These are phyloP conservation scores for Pontederia paniculata DNA, from an alignment of 176 grass and related monocot genomes.

Conservation along the genomic window DNA sequence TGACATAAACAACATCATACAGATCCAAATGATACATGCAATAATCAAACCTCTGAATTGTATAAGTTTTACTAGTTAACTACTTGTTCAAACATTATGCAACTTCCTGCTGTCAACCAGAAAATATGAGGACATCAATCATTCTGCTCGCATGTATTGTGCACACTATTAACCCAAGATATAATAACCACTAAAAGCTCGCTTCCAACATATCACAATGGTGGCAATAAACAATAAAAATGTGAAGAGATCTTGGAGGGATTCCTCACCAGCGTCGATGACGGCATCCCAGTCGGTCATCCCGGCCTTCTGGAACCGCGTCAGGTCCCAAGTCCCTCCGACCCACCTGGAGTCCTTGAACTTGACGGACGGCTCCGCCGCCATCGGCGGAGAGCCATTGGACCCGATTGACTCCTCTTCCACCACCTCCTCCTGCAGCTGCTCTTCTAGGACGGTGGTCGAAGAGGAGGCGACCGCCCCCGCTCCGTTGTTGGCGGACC, in stretches of 20 bases:
- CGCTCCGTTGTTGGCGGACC: conserved; percentile 21
- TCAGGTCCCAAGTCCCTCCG: conserved; percentile 42
- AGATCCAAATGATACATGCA: no score
- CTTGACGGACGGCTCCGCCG: not conserved
- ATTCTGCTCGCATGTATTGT: no score
- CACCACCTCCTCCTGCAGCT: not conserved
- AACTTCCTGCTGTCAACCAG: no score
- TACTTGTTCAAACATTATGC: no score
- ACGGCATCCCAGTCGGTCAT: conserved; percentile 39
- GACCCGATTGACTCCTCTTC: conserved; percentile 11
- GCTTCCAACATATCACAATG: no score
- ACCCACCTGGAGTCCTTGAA: conserved; percentile 32
- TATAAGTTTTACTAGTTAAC: no score
- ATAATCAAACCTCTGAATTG: no score
- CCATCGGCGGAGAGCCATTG: conserved; percentile 16
- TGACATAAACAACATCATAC: no score
- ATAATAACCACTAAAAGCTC: no score
- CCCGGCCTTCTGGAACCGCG: conserved; percentile 33
- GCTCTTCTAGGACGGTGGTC: not conserved
- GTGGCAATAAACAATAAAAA: no score
- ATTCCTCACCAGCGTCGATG: conserved; percentile 28
- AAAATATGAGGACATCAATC: no score
- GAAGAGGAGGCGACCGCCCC: conserved; percentile 12
- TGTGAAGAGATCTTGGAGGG: not conserved
- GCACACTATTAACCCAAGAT: no score